phyloP scores from a whole-genome alignment of 2,329 filamentous ascomycete genomes.

The Aspergillus oerlinghausenensis region DNA sequence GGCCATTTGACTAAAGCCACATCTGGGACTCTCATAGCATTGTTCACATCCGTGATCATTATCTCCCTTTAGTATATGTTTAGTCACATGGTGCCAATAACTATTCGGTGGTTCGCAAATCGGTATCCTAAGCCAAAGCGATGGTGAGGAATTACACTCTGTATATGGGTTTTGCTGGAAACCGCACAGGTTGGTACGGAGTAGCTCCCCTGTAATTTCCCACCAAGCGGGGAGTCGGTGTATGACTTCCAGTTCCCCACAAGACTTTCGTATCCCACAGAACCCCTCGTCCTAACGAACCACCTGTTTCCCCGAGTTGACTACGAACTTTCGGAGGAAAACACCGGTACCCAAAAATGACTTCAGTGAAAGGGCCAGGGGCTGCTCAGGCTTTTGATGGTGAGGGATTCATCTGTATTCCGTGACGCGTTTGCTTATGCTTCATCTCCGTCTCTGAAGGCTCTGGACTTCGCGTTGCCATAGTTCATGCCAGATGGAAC shows the following conservation, averaged over 20 bases:
- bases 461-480: slow-evolving; percentile 78
- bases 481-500: slow-evolving; percentile 97
- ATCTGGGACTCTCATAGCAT: neutral
- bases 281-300: neutral
- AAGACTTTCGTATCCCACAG: neutral
- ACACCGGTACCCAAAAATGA: slow-evolving; percentile 32
- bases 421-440: slow-evolving; percentile 9
- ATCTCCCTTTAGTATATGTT: neutral
- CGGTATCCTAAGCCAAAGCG: neutral
- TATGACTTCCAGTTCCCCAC: neutral
- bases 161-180: neutral
- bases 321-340: neutral
- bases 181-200: neutral
- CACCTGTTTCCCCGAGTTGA: neutral
- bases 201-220: neutral
- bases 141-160: neutral
- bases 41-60: neutral
- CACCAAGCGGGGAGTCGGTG: neutral
- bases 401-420: slow-evolving; percentile 27
- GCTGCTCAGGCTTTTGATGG: slow-evolving; percentile 55
- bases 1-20: neutral
- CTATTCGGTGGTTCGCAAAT: neutral
- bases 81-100: neutral
- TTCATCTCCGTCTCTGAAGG: slow-evolving; percentile 37
- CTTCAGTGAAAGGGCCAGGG: slow-evolving; percentile 60